Percentiles rank a stretch among this genome's conserved stretches.
Evolutionary conservation across 2,329 filamentous ascomycete genomes (phyloP).

Genomic region (Byssochlamys sp.): DNA sequence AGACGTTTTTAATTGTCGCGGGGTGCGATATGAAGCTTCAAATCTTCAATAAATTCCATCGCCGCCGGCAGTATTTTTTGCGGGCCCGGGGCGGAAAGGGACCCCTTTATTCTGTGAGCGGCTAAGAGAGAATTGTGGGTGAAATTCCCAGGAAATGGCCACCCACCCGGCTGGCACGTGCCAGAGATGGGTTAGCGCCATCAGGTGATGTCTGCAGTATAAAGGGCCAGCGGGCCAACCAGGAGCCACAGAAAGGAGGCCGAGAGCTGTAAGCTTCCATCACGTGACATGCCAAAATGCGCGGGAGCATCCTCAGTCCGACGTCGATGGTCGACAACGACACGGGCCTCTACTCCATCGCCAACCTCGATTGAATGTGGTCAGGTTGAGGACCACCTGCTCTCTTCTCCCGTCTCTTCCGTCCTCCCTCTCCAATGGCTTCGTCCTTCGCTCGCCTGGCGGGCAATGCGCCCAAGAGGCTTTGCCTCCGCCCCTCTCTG

Average conservation of each 20-base stretch:
- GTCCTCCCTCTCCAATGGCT: slow-evolving; percentile 41
- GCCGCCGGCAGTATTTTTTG: slow-evolving; percentile 19
- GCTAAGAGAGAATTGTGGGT: background rate
- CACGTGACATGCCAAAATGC: slow-evolving; percentile 11
- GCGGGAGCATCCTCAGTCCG: slow-evolving; percentile 22
- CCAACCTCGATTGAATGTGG: slow-evolving; percentile 24
- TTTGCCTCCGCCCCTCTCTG: slow-evolving; percentile 46
- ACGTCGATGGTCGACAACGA: slow-evolving; percentile 19
- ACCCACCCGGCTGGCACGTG: background rate
- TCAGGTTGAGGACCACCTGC: slow-evolving; percentile 26
- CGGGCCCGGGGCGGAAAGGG: slow-evolving; percentile 17
- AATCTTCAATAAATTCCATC: slow-evolving; percentile 24
- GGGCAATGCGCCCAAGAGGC: slow-evolving; percentile 50
- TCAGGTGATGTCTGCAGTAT: background rate
- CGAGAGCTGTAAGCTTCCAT: background rate
- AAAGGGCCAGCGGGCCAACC: background rate
- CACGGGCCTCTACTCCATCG: slow-evolving; percentile 16
- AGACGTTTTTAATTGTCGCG: slow-evolving; percentile 8
- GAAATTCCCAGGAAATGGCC: background rate
- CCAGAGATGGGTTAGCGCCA: background rate
- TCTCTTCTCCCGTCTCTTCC: slow-evolving; percentile 14
- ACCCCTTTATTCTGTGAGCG: slow-evolving; percentile 11
- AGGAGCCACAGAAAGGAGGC: background rate
- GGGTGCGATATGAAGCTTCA: slow-evolving; percentile 16
- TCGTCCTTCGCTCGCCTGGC: slow-evolving; percentile 52